A percentile compares a stretch with the other conserved stretches of the same genome.
These are phyloP conservation scores for Santalum album DNA, from an alignment of 164 flowering plant genomes.

Conservation along the genomic window DNA sequence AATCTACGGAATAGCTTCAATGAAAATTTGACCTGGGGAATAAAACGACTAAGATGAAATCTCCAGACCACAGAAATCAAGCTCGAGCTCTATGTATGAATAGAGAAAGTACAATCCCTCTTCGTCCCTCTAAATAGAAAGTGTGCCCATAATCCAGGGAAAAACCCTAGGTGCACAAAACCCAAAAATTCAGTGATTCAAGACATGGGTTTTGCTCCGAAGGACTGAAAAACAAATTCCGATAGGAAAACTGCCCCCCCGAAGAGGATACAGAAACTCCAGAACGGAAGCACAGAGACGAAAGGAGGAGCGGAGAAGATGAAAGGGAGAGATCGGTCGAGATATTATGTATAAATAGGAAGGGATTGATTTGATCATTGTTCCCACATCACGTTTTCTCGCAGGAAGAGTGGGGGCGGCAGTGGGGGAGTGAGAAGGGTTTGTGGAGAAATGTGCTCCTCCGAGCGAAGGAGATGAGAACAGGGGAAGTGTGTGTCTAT, in stretches of 20 bases:
- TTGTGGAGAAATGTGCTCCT: slow-evolving; percentile 4
- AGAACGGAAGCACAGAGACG: not conserved
- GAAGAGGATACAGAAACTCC: not conserved
- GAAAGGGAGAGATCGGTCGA: slow-evolving; percentile 20
- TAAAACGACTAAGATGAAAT: no score
- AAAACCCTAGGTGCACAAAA: no score
- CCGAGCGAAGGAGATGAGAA: slow-evolving; percentile 21
- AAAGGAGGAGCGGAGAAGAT: slow-evolving; percentile 11
- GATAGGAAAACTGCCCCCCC: slow-evolving; percentile 7
- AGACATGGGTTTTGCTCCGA: slow-evolving; percentile 6
- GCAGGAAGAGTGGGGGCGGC: no score
- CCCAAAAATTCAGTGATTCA: not conserved
- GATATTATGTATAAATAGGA: no score
- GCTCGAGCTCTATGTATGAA: not conserved
- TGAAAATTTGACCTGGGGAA: no score
- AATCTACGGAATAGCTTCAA: no score
- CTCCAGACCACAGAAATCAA: not conserved
- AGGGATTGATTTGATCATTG: no score
- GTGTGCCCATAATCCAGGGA: not conserved
- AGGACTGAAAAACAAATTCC: slow-evolving; percentile 7
- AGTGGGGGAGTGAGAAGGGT: not conserved
- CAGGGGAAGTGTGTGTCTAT: slow-evolving; percentile 32
- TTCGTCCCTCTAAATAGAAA: slow-evolving; percentile 6
- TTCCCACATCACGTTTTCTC: no score
- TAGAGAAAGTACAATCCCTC: not conserved